These are phyloP conservation scores for Acacia concinna DNA, from an alignment of 331 rosid species.

Conservation along the genomic window DNA sequence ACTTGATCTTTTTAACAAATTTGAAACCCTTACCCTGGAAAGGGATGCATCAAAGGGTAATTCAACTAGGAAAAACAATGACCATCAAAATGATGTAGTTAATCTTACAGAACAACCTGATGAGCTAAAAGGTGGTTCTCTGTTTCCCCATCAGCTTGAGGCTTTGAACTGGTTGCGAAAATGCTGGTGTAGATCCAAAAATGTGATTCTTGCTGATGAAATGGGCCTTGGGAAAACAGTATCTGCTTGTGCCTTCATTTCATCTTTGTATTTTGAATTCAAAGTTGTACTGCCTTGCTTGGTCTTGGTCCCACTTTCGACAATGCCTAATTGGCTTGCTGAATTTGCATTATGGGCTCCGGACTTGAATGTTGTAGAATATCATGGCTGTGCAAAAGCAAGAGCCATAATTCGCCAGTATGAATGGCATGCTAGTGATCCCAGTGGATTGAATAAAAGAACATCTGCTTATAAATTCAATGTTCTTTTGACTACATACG, in stretches of 20 bases:
- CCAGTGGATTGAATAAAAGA: slow-evolving; percentile 57
- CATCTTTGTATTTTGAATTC: slow-evolving; percentile 83
- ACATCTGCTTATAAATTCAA: slow-evolving; percentile 82
- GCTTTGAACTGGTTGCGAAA: slow-evolving; percentile 98
- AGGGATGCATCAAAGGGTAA: slow-evolving; percentile 60
- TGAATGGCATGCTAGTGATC: slow-evolving; percentile 94
- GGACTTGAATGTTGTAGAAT: slow-evolving; percentile 89
- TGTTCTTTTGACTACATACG: slow-evolving; percentile 93
- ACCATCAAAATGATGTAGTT: slow-evolving; percentile 60
- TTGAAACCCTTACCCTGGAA: slow-evolving; percentile 67
- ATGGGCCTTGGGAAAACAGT: slow-evolving; percentile 99
- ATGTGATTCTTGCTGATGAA: slow-evolving; percentile 99
- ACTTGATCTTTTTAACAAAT: slow-evolving; percentile 56
- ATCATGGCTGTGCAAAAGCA: slow-evolving; percentile 99
- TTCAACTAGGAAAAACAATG: slow-evolving; percentile 52
- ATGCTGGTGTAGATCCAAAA: slow-evolving; percentile 92
- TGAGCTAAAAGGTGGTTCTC: slow-evolving; percentile 91
- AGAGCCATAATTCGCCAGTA: slow-evolving; percentile 86
- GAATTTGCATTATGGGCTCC: slow-evolving; percentile 97
- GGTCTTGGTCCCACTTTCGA: slow-evolving; percentile 96
- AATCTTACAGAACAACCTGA: slow-evolving; percentile 85
- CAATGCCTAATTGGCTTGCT: slow-evolving; percentile 99
- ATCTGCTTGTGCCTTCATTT: slow-evolving; percentile 92
- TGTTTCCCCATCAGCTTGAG: slow-evolving; percentile 99
- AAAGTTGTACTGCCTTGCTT: slow-evolving; percentile 92